Conservation (phyloP, 495 filamentous ascomycete species). For the Apodospora peruviana region DNA sequence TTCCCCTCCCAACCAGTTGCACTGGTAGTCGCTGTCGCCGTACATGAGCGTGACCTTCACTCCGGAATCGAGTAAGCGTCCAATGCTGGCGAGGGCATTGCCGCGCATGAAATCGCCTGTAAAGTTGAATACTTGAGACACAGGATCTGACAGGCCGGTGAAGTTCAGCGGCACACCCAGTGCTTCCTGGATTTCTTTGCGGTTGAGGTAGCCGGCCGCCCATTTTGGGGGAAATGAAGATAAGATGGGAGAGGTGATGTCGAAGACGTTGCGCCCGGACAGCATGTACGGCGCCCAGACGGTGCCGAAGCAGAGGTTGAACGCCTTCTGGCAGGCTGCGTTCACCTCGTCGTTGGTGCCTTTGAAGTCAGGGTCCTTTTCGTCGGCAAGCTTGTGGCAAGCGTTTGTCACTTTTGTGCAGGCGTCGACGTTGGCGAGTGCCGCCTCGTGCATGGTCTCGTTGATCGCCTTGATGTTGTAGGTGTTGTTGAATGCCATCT, state of each 20-base stretch:
- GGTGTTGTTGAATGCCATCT: constrained; percentile 70
- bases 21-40: constrained; percentile 55
- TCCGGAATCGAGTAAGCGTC: constrained; percentile 46
- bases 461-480: constrained; percentile 61
- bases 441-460: constrained; percentile 7
- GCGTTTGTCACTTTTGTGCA: background rate
- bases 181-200: constrained; percentile 48
- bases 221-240: constrained; percentile 54
- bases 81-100: constrained; percentile 41
- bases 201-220: constrained; percentile 49
- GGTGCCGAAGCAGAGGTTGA: background rate
- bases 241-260: constrained; percentile 40
- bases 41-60: constrained; percentile 56
- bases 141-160: constrained; percentile 25
- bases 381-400: background rate
- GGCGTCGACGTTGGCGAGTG: background rate
- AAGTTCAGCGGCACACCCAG: constrained; percentile 58
- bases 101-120: constrained; percentile 16
- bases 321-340: background rate
- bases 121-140: constrained; percentile 25
- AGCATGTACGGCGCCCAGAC: background rate
- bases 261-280: constrained; percentile 29
- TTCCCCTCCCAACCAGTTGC: constrained; percentile 56
- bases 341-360: background rate
- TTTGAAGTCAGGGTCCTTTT: background rate